A percentile compares a stretch with the other conserved stretches of the same genome.
Conservation (phyloP, 2,329 filamentous ascomycete species). For the Clarireedia paspali region DNA sequence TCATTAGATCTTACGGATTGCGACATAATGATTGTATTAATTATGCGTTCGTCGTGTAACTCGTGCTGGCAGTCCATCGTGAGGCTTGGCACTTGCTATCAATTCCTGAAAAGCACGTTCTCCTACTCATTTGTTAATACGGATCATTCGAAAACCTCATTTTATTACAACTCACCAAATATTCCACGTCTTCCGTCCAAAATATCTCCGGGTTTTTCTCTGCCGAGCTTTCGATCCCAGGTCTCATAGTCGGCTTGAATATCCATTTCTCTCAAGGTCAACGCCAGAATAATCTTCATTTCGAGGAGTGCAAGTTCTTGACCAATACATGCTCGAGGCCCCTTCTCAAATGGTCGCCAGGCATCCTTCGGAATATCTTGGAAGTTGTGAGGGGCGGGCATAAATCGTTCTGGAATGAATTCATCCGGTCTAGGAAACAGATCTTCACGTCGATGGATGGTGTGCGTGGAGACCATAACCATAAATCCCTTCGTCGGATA, state of each 20-base stretch:
- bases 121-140: neutral
- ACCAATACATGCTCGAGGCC: constrained; percentile 48
- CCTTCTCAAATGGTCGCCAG: constrained; percentile 49
- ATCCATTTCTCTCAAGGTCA: constrained; percentile 12
- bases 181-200: constrained; percentile 14
- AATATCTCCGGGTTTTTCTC: constrained; percentile 13
- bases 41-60: neutral
- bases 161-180: constrained; percentile 8
- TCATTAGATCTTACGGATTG: neutral
- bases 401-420: constrained; percentile 43
- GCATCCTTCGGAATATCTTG: constrained; percentile 31
- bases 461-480: constrained; percentile 13
- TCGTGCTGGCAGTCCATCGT: constrained; percentile 16
- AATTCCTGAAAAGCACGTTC: constrained; percentile 15
- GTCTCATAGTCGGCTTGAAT: constrained; percentile 11
- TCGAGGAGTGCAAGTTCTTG: constrained; percentile 46
- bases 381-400: constrained; percentile 28
- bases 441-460: constrained; percentile 26
- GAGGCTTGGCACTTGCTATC: constrained; percentile 16
- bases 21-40: neutral
- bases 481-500: constrained; percentile 12
- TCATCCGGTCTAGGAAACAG: constrained; percentile 36
- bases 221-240: constrained; percentile 13
- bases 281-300: constrained; percentile 40
- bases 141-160: neutral